Evolutionary conservation across 1,284 basidiomycete species (phyloP), one percentile per base, ranked within the genome.

Genomic region (Wallemia ichthyophaga): DNA sequence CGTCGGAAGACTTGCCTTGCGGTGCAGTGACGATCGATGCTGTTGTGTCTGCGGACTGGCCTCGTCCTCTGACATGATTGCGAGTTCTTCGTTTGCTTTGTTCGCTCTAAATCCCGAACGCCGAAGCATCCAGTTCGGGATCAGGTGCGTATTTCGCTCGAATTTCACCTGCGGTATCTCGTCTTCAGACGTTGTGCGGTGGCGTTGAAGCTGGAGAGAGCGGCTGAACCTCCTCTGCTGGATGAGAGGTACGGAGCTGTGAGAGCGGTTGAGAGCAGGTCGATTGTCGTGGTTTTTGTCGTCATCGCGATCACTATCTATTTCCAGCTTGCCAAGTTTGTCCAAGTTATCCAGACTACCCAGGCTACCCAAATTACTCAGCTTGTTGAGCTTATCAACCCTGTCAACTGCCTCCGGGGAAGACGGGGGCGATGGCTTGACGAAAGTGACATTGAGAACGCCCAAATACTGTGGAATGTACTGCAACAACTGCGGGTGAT

Each of bases 391-490:
- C n/a, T 21, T 17, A 26, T 54, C 2, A 37, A 24, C 25, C n/a
- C 19, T 17, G 25, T 54, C 2, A 37, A 24, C 25, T 11, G 37
- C n/a, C n/a, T 48, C 37, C 5, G n/a, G 37, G 5, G 37, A 1
- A 61, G 76, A 9, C 82, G 78, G 5, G 61, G 62, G 25, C 63
- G 58, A 26, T 64, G 66, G 0, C 82, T 77, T 54, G 1, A 89
- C 79, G 67, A 96, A 98, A 61, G 84, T 94, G 64, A 98, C 94
- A 56, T 98, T 79, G 83, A 98, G 91, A 58, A 98, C 94, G 21
- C 92, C 92, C 19, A 98, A 76, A 70, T 98, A 98, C 58, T 91
- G 82, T 11, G 92, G 92, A 60, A 96, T 92, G 67, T 89, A 98
- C 1, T 79, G 81, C 9, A 98, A 75, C 24, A 98, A 74, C 1